Conservation (phyloP, 352 stramenopile species). For the Phytophthora meadii region DNA sequence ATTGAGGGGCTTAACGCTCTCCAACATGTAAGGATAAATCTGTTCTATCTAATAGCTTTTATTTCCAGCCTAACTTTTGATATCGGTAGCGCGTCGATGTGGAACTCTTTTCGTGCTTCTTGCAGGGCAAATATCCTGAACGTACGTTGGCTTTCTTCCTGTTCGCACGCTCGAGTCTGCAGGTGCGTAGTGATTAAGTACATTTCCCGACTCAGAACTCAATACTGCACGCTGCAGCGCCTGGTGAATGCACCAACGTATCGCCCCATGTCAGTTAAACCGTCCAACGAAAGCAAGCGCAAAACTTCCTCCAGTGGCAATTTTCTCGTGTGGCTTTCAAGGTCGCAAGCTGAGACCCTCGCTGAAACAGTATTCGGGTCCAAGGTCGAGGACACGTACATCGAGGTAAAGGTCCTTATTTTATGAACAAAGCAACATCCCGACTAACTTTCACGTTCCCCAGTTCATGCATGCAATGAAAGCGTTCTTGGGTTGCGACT, state of each 20-base stretch:
- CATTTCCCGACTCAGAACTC: too few species aligned
- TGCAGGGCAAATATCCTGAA: slow-evolving; percentile 61
- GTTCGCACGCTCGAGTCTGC: slow-evolving; percentile 43
- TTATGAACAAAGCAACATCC: too few species aligned
- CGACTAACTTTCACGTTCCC: neutral
- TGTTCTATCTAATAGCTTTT: neutral
- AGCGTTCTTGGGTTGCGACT: slow-evolving; percentile 43
- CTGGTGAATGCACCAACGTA: slow-evolving; percentile 34
- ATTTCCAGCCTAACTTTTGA: neutral
- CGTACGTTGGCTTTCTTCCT: slow-evolving; percentile 63
- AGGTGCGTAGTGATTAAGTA: slow-evolving; percentile 35
- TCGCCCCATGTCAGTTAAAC: slow-evolving; percentile 38
- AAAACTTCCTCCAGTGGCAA: slow-evolving; percentile 29
- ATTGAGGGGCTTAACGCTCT: slow-evolving; percentile 52
- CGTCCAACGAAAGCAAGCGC: slow-evolving; percentile 25
- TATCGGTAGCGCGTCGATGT: slow-evolving; percentile 50
- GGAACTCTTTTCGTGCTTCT: slow-evolving; percentile 66
- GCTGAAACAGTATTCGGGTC: slow-evolving; percentile 55
- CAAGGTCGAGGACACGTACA: slow-evolving; percentile 52
- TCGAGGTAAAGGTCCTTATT: slow-evolving; percentile 40
- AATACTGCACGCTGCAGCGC: slow-evolving; percentile 12
- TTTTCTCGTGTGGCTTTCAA: slow-evolving; percentile 57
- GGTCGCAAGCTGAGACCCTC: slow-evolving; percentile 49
- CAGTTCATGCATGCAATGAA: slow-evolving; percentile 62
- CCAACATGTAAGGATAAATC: slow-evolving; percentile 39